These are phyloP conservation scores for Teunomyces stri DNA, from an alignment of 805 yeast species.

Conservation along the genomic window DNA sequence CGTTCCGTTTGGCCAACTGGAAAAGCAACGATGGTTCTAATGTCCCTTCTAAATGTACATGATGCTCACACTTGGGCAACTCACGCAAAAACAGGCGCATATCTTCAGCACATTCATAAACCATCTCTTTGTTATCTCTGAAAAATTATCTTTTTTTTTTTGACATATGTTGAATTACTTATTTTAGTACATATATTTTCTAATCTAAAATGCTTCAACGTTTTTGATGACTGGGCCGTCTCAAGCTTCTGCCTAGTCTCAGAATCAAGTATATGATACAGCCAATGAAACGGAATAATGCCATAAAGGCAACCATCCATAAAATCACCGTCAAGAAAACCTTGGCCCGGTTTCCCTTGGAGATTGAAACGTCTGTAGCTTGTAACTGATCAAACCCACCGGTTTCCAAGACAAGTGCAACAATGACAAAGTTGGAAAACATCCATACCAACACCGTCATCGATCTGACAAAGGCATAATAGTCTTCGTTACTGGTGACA, in stretches of 20 bases:
- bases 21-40: conserved; percentile 69
- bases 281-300: conserved; percentile 55
- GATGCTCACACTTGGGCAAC: conserved; percentile 86
- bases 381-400: conserved; percentile 43
- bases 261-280: conserved; percentile 46
- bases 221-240: conserved; percentile 7
- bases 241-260: conserved; percentile 29
- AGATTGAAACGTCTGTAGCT: conserved; percentile 24
- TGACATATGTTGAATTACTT: background rate
- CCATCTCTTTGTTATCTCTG: background rate
- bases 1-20: conserved; percentile 65
- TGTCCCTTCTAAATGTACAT: conserved; percentile 82
- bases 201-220: background rate
- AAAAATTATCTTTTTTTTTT: background rate
- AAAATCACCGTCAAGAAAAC: conserved; percentile 51
- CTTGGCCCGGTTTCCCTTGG: conserved; percentile 34
- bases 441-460: conserved; percentile 48
- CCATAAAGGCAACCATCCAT: conserved; percentile 63
- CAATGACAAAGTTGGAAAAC: conserved; percentile 40
- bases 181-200: background rate
- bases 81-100: conserved; percentile 31
- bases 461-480: conserved; percentile 44
- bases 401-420: conserved; percentile 42
- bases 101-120: conserved; percentile 2
- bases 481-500: conserved; percentile 40